These are phyloP conservation scores for Cichorium intybus DNA, from an alignment of 140 eudicot species.

Conservation along the genomic window DNA sequence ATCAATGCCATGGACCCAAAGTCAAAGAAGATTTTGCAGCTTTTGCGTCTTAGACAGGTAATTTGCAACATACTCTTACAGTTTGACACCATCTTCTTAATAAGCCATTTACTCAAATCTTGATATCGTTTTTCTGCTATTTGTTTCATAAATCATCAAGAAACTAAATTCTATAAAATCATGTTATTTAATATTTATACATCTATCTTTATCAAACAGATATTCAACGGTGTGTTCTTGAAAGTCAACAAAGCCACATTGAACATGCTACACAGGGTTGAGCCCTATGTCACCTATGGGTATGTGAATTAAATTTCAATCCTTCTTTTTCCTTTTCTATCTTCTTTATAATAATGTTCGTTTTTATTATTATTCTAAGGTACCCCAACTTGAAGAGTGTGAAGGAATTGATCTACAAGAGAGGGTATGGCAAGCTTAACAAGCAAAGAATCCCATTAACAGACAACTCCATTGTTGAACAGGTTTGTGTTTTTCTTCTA, in stretches of 20 bases:
- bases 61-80: not conserved
- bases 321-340: not conserved
- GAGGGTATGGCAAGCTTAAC: constrained; percentile 80
- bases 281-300: constrained; percentile 89
- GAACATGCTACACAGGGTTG: constrained; percentile 88
- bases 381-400: constrained; percentile 88
- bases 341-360: not conserved
- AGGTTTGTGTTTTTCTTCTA: constrained; percentile 38
- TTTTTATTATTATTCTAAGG: constrained; percentile 20
- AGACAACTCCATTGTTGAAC: constrained; percentile 74
- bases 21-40: constrained; percentile 75
- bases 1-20: constrained; percentile 76
- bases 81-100: too few species aligned
- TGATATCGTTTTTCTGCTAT: not conserved
- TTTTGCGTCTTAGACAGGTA: constrained; percentile 75
- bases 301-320: constrained; percentile 12
- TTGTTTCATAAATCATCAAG: too few species aligned
- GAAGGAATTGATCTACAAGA: constrained; percentile 78
- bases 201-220: constrained; percentile 31
- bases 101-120: too few species aligned
- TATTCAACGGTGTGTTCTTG: constrained; percentile 82
- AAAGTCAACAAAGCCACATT: constrained; percentile 83
- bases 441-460: constrained; percentile 79
- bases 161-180: too few species aligned
- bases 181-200: too few species aligned